phyloP scores from a whole-genome alignment of 1,139 yeast genomes.

The Kurtzmaniella natalensis region DNA sequence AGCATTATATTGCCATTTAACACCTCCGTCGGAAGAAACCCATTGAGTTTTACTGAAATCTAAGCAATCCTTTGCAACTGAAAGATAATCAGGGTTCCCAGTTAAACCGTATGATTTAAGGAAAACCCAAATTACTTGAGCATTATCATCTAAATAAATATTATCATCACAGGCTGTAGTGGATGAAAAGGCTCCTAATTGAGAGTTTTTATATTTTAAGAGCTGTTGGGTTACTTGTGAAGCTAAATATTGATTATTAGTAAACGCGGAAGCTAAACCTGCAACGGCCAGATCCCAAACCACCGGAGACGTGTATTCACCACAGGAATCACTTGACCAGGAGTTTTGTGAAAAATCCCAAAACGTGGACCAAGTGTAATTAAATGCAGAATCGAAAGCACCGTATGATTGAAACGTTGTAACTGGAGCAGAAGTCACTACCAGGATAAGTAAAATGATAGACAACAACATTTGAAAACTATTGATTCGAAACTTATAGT shows the following conservation, averaged over 20 bases:
- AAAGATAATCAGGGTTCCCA: slow-evolving; percentile 12
- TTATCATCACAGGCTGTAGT: slow-evolving; percentile 25
- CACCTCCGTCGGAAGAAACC: slow-evolving; percentile 23
- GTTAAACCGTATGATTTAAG: slow-evolving; percentile 21
- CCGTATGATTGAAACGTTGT: slow-evolving; percentile 2
- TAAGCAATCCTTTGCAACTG: slow-evolving; percentile 15
- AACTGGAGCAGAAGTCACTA: no score
- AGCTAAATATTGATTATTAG: slow-evolving; percentile 13
- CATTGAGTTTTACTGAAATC: slow-evolving; percentile 17
- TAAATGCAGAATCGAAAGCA: slow-evolving; percentile 7
- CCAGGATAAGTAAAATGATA: no score
- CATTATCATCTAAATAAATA: slow-evolving; percentile 33
- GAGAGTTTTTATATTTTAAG: slow-evolving; percentile 16
- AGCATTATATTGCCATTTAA: slow-evolving; percentile 25
- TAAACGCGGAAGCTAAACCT: slow-evolving; percentile 16
- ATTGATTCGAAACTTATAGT: no score
- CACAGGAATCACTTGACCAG: slow-evolving; percentile 19
- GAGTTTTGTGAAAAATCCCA: slow-evolving; percentile 14
- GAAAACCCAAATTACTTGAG: slow-evolving; percentile 32
- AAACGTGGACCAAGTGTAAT: slow-evolving; percentile 17
- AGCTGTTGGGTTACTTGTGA: slow-evolving; percentile 11
- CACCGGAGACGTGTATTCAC: slow-evolving; percentile 11
- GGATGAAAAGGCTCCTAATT: slow-evolving; percentile 28
- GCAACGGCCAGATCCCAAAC: slow-evolving; percentile 27
- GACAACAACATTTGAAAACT: no score